Base-by-base conservation (phyloP, 768 basidiomycete genomes). In the Galerina sulciceps region DNA sequence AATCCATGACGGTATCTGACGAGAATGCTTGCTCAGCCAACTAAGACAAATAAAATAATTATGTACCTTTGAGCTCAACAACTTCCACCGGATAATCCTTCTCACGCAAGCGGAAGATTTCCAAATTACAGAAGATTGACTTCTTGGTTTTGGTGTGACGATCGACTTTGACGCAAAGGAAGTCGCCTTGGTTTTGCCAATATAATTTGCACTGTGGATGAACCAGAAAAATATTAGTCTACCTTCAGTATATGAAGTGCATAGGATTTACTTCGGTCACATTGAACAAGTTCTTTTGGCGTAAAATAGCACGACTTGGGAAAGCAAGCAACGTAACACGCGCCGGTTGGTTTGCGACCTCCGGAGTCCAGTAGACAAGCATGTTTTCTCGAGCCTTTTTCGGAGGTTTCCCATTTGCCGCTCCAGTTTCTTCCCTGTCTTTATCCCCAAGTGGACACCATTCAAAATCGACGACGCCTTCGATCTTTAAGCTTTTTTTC, bases 151-250 rank as follows among this genome's bases (percentile, higher is more conserved):
- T 99, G 22, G 95, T 96, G 73, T 97, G 95, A 49, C 96, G 90
- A 77, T 99, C 97, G 55, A 99, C 97, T 77, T 97, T 98, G 74
- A 99, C 96, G 69, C 97, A 99, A 14, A 99, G 85, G 79, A 93
- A 99, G 74, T 99, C 95, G 36, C 96, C 97, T 71, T 95, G 92
- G 68, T 95, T 96, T 79, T 99, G 97, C 95, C 94, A 99, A 75
- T 91, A 90, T 42, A 99, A 84, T 77, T 97, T 97, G 73, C 96
- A 98, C 96, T 99, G 68, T 10, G 66, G 42, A 65, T 42, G 34
- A 57, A 22, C 22, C 40, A 20, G 58, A 31, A 34, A 37, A 13
- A 18, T 6, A 26, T 48, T 23, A 58, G 31, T 14, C 53, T 42
- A 35, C 11, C 18, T 18, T 34, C 15, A 36, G 36, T 15, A 13